Evolutionary conservation across 352 stramenopile genomes (phyloP), one percentile per base, ranked within the genome.

Genomic region (Saprolegnia parasitica): DNA sequence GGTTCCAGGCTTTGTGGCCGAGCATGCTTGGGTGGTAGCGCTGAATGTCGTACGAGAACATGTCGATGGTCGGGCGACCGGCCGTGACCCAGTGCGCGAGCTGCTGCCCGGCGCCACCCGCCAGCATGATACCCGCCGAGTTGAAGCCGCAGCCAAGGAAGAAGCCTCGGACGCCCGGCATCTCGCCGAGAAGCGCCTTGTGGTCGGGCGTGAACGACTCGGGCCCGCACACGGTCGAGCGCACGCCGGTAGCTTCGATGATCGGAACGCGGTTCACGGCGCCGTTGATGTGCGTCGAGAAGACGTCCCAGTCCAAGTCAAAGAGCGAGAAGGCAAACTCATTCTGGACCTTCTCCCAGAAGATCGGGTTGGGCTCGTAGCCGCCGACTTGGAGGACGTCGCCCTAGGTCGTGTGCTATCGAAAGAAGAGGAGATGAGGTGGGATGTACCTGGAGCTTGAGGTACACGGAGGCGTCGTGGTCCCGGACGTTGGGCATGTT

Each of bases 131-230:
- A 45, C 72, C 72, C 29, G 72, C 72, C 11, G 72, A 76, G 56
- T 76, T 76, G 55, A 76, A 75, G 35, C 72, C 72, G 35, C 67
- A 74, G 56, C 66, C 72, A 55, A 74, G 60, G 60, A 74, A 76
- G n/a, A 75, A 62, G 37, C 70, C 70, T 21, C 46, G 55, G 16
- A 76, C 70, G 21, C 70, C 72, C 1, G 67, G 72, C 71, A 70
- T 47, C 10, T 58, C 49, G 26, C 72, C 72, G 11, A 76, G 56
- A 10, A 76, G 65, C 21, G 72, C 68, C 45, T 74, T 75, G 62
- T 76, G 71, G 56, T 76, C 72, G 15, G 72, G 72, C 24, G 72
- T 76, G 62, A 76, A 76, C 18, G 68, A 76, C 54, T 76, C 72
- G 21, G 72, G 72, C 11, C 72, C 72, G 65, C 72, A 76, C 21